These are phyloP conservation scores for Rossbeevera mucosa DNA, from an alignment of 768 basidiomycete genomes.

Conservation along the genomic window DNA sequence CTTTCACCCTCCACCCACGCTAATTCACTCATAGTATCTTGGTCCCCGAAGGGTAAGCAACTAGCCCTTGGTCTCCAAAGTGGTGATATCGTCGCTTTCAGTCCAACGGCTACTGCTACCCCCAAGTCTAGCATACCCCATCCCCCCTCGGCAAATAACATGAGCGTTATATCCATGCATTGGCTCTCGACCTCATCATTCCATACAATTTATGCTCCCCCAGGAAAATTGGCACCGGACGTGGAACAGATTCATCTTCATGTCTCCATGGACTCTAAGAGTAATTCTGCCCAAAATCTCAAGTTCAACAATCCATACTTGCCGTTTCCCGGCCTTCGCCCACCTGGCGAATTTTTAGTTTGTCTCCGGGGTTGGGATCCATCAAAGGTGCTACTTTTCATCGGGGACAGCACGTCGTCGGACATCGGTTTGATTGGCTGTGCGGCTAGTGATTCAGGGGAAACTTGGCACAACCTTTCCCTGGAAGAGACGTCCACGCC, in stretches of 20 bases:
- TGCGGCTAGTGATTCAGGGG: slow-evolving; percentile 24
- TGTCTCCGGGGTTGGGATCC: slow-evolving; percentile 43
- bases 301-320: slow-evolving; percentile 37
- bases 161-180: slow-evolving; percentile 47
- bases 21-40: slow-evolving; percentile 51
- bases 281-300: slow-evolving; percentile 34
- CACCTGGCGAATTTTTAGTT: slow-evolving; percentile 40
- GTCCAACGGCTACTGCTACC: slow-evolving; percentile 47
- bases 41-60: slow-evolving; percentile 87
- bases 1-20: not conserved
- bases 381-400: slow-evolving; percentile 37
- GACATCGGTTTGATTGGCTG: slow-evolving; percentile 46
- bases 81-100: slow-evolving; percentile 69
- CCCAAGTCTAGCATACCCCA: slow-evolving; percentile 53
- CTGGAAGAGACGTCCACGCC: slow-evolving; percentile 50
- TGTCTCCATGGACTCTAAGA: slow-evolving; percentile 40
- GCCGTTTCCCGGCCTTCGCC: slow-evolving; percentile 43
- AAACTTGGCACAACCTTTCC: slow-evolving; percentile 42
- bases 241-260: slow-evolving; percentile 41
- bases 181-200: slow-evolving; percentile 74
- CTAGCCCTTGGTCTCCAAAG: slow-evolving; percentile 67
- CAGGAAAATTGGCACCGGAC: slow-evolving; percentile 34
- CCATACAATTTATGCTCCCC: slow-evolving; percentile 57
- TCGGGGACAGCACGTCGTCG: slow-evolving; percentile 48
- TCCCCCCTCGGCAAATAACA: slow-evolving; percentile 48